These are phyloP conservation scores for Pseudopyricularia javanii DNA, from an alignment of 2,329 filamentous ascomycete genomes.

Conservation along the genomic window DNA sequence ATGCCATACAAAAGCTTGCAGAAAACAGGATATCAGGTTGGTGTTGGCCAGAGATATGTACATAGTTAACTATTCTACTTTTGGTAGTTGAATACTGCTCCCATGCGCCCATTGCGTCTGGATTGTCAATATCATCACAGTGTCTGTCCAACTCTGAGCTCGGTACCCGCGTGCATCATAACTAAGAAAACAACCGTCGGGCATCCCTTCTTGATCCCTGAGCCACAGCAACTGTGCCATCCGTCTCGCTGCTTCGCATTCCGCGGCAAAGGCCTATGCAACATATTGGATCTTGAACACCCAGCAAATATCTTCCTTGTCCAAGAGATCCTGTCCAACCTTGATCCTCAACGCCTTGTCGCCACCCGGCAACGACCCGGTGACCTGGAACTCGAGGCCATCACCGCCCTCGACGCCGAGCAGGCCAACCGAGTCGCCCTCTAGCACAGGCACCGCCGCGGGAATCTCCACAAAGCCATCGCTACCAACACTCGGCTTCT, in stretches of 20 bases:
- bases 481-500: conserved; percentile 15
- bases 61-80: no score
- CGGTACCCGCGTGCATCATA: no score
- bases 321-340: conserved; percentile 15
- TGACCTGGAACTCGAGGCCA: conserved; percentile 8
- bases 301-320: conserved; percentile 23
- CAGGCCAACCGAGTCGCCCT: conserved; percentile 28
- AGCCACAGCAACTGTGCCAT: no score
- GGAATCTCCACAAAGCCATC: conserved; percentile 21
- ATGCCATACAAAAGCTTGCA: no score
- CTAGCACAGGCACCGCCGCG: conserved; percentile 26
- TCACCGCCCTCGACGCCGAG: conserved; percentile 21
- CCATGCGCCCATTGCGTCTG: no score
- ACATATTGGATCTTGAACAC: conserved; percentile 26
- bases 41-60: no score
- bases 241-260: background rate
- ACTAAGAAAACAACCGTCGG: no score
- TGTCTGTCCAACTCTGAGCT: no score
- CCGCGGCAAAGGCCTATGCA: background rate
- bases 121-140: no score
- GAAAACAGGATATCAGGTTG: no score
- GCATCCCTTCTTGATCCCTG: no score
- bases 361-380: background rate
- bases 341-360: conserved; percentile 14
- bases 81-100: no score